Conservation (phyloP, 257 asterid species). For the Solanum medicagineum region DNA sequence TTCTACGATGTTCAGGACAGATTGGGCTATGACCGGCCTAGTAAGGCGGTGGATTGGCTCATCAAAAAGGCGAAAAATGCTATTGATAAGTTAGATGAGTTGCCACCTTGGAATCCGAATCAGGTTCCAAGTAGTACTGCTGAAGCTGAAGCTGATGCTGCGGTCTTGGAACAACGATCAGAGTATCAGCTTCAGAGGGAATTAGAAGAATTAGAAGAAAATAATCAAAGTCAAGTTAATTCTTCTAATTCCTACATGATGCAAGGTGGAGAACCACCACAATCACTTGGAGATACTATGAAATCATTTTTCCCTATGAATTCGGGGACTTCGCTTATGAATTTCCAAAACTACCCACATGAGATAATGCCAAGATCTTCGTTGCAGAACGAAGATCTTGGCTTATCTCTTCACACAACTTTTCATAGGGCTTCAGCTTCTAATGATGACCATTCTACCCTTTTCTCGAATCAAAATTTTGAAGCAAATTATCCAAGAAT, state of each 20-base stretch:
- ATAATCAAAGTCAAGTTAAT: background rate
- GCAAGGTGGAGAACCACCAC: constrained; percentile 33
- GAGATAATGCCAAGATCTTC: constrained; percentile 45
- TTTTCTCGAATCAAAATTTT: background rate
- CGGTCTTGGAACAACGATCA: background rate
- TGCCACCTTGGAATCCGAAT: constrained; percentile 88
- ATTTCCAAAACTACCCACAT: constrained; percentile 46
- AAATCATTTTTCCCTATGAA: constrained; percentile 77
- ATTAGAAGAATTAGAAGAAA: constrained; percentile 12
- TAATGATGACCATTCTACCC: background rate
- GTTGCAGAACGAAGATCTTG: constrained; percentile 54
- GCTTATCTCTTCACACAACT: background rate
- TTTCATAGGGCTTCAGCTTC: background rate
- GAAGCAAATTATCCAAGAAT: constrained; percentile 1
- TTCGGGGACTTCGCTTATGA: constrained; percentile 48
- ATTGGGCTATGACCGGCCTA: constrained; percentile 95
- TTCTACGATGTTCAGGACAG: constrained; percentile 97
- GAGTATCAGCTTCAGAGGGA: background rate
- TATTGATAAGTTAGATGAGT: constrained; percentile 84
- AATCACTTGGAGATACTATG: constrained; percentile 71
- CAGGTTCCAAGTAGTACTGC: background rate
- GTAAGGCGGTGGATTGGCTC: constrained; percentile 98
- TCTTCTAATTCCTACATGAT: background rate
- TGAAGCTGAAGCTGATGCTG: background rate
- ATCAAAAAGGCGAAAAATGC: constrained; percentile 81